A percentile compares a stretch with the other conserved stretches of the same genome.
These are phyloP conservation scores for Barnettozyma salicaria DNA, from an alignment of 805 yeast species.

Conservation along the genomic window DNA sequence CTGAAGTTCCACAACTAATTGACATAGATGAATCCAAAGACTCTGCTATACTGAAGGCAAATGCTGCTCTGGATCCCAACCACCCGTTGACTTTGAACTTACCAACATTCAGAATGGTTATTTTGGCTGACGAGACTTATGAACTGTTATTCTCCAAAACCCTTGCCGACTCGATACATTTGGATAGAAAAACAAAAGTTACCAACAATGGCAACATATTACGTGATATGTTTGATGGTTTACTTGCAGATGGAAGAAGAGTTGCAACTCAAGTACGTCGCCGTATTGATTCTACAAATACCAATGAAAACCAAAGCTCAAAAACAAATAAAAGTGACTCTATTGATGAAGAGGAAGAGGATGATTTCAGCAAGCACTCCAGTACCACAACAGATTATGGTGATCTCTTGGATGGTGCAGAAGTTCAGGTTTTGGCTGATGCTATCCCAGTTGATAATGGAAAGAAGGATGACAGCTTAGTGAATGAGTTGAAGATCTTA, in stretches of 20 bases:
- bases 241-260: conserved; percentile 86
- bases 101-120: conserved; percentile 91
- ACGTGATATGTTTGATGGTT: conserved; percentile 84
- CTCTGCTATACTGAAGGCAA: conserved; percentile 39
- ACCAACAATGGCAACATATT: conserved; percentile 50
- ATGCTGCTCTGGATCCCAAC: conserved; percentile 77
- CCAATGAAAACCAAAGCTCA: conserved; percentile 8
- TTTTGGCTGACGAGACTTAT: conserved; percentile 88
- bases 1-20: conserved; percentile 40
- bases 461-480: conserved; percentile 12
- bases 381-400: conserved; percentile 32
- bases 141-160: conserved; percentile 76
- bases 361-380: conserved; percentile 39
- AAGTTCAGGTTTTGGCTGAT: conserved; percentile 36
- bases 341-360: conserved; percentile 37
- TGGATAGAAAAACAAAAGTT: conserved; percentile 44
- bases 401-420: conserved; percentile 45
- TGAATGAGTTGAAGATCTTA: conserved; percentile 26
- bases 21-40: conserved; percentile 35
- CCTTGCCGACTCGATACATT: conserved; percentile 59
- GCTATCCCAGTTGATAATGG: conserved; percentile 25
- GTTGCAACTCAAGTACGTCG: conserved; percentile 87
- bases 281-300: conserved; percentile 62
- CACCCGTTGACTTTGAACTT: conserved; percentile 69
- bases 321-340: conserved; percentile 6